Base-by-base conservation (phyloP, 306 rosid species). In the Citrullus colocynthis region DNA sequence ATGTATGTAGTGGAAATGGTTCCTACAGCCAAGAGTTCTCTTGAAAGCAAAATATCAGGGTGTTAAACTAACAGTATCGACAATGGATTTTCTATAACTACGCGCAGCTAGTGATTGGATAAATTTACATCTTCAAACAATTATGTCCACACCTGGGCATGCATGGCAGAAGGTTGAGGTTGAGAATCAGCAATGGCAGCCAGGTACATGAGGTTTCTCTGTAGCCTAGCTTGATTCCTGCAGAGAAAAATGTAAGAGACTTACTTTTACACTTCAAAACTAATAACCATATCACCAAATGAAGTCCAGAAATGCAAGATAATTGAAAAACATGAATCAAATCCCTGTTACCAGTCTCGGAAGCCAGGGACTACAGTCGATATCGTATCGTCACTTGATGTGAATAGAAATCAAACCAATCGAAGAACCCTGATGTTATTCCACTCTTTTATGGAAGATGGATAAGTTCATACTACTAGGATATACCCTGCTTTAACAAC, bases 111-210 rank as follows among this genome's bases (percentile, higher is more conserved):
- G 74, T 9, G 54, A 67, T 67, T 2, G 5, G 32, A 67, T 20
- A 67, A 52, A 78, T 76, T 52, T 8, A 3, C 14, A 10, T 49
- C 45, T 49, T 1, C 56, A 63, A 82, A 70, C 67, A 13, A 21
- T 44, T 49, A 16, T 30, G 56, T 6, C 3, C 79, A 59, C 87
- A 95, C 99, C 97, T 95, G 99, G 76, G 96, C 86, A 52, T 90
- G 81, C 88, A 95, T 88, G 52, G 88, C 79, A 36, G 96, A 91
- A 63, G 97, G 96, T 82, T 95, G 99, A 66, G 99, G 99, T 82
- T 95, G 99, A 79, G 99, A 95, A 86, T 95, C 99, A 80, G 99
- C 99, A 73, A 95, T 95, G 74, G 99, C 99, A 78, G 99, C 99
- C 16, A 95, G 85, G 86, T 95, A 95, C 97, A 95, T 95, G 67